Evolutionary conservation across 495 filamentous ascomycete genomes (phyloP).

Genomic region (Podospora sp.): DNA sequence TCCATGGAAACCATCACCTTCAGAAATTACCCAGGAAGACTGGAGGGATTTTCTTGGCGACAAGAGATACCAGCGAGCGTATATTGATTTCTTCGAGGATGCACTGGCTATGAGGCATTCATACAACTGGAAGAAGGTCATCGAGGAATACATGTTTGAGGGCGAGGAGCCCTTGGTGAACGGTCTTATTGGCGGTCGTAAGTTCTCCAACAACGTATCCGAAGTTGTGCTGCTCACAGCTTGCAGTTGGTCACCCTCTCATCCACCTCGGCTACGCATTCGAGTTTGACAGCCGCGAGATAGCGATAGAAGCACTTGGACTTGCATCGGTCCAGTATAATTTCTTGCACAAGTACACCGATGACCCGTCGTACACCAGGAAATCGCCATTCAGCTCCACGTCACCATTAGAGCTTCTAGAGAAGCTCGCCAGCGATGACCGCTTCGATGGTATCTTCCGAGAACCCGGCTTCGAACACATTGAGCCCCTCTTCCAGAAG

Average conservation of each 20-base stretch:
- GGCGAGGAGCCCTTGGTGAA: conserved; percentile 79
- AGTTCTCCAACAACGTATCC: conserved; percentile 35
- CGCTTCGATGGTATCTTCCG: conserved; percentile 64
- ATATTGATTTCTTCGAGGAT: conserved; percentile 91
- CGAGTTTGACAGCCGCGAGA: conserved; percentile 74
- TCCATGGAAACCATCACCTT: conserved; percentile 81
- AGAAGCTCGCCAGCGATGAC: conserved; percentile 57
- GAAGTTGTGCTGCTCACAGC: conserved; percentile 14
- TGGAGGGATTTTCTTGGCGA: conserved; percentile 85
- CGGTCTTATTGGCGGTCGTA: conserved; percentile 75
- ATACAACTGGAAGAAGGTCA: conserved; percentile 83
- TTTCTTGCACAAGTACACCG: conserved; percentile 75
- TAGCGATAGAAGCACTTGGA: conserved; percentile 82
- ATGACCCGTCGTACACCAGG: conserved; percentile 68
- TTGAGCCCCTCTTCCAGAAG: conserved; percentile 65
- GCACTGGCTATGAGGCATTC: conserved; percentile 67
- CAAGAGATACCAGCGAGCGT: conserved; percentile 81
- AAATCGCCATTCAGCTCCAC: conserved; percentile 52
- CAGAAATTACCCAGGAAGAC: conserved; percentile 77
- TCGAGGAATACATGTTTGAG: conserved; percentile 73
- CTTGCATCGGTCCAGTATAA: conserved; percentile 72
- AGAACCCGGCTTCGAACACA: conserved; percentile 61
- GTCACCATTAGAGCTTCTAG: conserved; percentile 67
- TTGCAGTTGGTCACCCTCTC: conserved; percentile 77
- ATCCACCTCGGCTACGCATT: conserved; percentile 90